Evolutionary conservation across 2,329 filamentous ascomycete species (phyloP), one percentile per base, ranked within the genome.

Genomic region (Amesomyces nigricolor): DNA sequence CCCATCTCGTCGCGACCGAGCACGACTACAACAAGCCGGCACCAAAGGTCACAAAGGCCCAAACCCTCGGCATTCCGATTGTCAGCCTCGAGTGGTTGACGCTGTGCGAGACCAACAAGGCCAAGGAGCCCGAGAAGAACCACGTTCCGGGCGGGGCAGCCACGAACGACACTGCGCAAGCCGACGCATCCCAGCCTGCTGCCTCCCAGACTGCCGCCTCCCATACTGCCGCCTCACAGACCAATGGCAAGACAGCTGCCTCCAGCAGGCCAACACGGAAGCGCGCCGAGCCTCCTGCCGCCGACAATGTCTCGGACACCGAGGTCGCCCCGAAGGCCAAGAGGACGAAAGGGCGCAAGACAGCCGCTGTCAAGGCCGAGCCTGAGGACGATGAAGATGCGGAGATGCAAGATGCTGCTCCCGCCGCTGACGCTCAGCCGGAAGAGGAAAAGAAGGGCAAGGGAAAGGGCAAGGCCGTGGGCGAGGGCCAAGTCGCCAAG

Each of bases 41-140:
- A 0, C 65, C 70, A 43, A 86, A 86, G 64, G 77, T 80, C 60
- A 72, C 71, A 62, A 68, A 78, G 14, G 79, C 76, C 4, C 66
- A 72, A 9, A 62, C 72, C 11, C 72, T 76, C 35, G 72, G 67
- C 17, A 69, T 86, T 11, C 75, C 75, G 2, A 75, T 89, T 45
- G 77, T 89, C 26, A 74, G 70, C 9, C 67, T 85, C 0, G 70
- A 79, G 13, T 90, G 87, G 87, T 70, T 85, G n/a, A 60, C 79
- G 2, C 77, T 83, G n/a, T 83, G 77, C 19, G 70, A 78, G 38
- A 59, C 70, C 13, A 67, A 70, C 14, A 72, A 71, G 45, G 66
- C 70, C 10, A 73, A 70, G 32, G 63, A 75, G 51, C 49, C 63
- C 2, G 74, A 74, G 62, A 59, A 64, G 5, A 22, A 60, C 11